phyloP scores from a whole-genome alignment of 768 basidiomycete genomes.

The Nidularia pulvinata region DNA sequence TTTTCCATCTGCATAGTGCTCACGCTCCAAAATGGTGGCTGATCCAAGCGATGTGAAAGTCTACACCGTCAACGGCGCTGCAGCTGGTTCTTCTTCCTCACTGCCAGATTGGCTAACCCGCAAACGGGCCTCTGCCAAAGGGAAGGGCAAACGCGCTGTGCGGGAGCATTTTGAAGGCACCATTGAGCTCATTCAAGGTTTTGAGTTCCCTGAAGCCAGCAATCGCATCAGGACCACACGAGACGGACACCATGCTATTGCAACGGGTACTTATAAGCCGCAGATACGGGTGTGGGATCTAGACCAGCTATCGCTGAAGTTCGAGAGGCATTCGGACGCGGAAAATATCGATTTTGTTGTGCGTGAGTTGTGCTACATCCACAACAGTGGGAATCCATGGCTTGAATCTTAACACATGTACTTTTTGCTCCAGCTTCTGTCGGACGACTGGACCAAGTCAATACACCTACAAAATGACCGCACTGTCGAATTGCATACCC shows the following conservation, averaged over 20 bases:
- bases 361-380: slow-evolving; percentile 49
- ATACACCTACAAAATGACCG: slow-evolving; percentile 95
- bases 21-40: slow-evolving; percentile 7
- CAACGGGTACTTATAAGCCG: slow-evolving; percentile 97
- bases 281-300: slow-evolving; percentile 97
- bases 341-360: slow-evolving; percentile 99
- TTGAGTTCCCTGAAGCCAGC: slow-evolving; percentile 97
- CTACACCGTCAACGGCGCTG: slow-evolving; percentile 95
- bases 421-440: slow-evolving; percentile 65
- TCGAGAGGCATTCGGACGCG: slow-evolving; percentile 93
- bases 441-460: slow-evolving; percentile 99
- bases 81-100: slow-evolving; percentile 84
- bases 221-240: slow-evolving; percentile 88
- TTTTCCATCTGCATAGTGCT: too few relatives aligned
- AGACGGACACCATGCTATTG: slow-evolving; percentile 91
- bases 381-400: slow-evolving; percentile 2
- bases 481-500: slow-evolving; percentile 93
- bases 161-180: slow-evolving; percentile 82
- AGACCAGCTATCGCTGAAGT: slow-evolving; percentile 89
- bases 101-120: slow-evolving; percentile 94
- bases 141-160: slow-evolving; percentile 63
- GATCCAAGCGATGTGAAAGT: slow-evolving; percentile 59
- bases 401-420: slow-evolving; percentile 1
- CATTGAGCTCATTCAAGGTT: slow-evolving; percentile 92
- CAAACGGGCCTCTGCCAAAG: slow-evolving; percentile 57